These are phyloP conservation scores for Yamadazyma insecticola DNA, from an alignment of 805 yeast genomes.

Conservation along the genomic window DNA sequence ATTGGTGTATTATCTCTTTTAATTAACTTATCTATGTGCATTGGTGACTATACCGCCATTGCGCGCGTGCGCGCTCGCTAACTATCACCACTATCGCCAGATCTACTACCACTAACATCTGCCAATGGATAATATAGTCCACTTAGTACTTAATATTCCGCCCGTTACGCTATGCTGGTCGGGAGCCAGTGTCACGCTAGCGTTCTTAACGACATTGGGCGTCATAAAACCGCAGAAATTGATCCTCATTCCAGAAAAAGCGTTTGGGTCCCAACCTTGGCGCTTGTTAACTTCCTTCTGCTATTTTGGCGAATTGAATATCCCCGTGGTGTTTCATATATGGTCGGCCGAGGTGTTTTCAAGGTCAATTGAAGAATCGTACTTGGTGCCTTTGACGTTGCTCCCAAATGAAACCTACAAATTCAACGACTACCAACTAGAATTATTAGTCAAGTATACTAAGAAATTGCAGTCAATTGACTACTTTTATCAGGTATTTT, in stretches of 20 bases:
- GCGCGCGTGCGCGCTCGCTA: too few relatives aligned
- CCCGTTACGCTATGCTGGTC: too few relatives aligned
- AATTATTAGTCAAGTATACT: constrained; percentile 10
- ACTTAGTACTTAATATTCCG: too few relatives aligned
- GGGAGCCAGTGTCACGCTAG: too few relatives aligned
- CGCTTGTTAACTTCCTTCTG: constrained; percentile 31
- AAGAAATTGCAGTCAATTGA: constrained; percentile 22
- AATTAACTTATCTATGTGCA: constrained; percentile 4
- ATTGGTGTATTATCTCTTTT: constrained; percentile 8
- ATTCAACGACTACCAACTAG: constrained; percentile 15
- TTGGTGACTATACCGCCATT: too few relatives aligned
- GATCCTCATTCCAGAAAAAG: constrained; percentile 22
- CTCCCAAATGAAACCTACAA: constrained; percentile 18
- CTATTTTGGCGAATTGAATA: constrained; percentile 20
- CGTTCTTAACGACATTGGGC: constrained; percentile 16
- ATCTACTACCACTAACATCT: too few relatives aligned
- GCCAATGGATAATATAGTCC: too few relatives aligned
- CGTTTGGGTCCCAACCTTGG: constrained; percentile 32
- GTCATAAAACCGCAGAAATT: constrained; percentile 16
- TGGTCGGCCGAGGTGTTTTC: constrained; percentile 15
- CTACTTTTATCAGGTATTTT: constrained; percentile 23
- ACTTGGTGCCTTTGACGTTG: constrained; percentile 10
- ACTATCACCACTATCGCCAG: too few relatives aligned
- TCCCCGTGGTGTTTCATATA: constrained; percentile 3
- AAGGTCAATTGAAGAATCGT: constrained; percentile 22